phyloP scores from a whole-genome alignment of 371 early-diverging fungal genomes.

The Coemansia sp. region DNA sequence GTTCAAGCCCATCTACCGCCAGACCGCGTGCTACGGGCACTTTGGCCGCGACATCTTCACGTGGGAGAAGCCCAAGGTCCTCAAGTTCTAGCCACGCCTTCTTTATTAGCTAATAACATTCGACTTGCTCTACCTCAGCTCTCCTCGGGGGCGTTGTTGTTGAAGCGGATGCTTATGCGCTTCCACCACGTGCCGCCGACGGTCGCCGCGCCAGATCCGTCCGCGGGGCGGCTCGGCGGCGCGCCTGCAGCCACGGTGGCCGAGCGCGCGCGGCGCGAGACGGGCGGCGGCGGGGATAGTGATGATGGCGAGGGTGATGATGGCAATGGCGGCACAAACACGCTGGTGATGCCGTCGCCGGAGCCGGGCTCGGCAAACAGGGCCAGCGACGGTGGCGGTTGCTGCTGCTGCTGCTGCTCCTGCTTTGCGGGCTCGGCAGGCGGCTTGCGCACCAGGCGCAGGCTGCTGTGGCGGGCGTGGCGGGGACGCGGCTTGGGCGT shows the following conservation, averaged over 20 bases:
- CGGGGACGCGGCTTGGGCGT: neutral
- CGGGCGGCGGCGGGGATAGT: constrained; percentile 17
- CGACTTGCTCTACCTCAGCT: neutral
- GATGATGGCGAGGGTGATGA: neutral
- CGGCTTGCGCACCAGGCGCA: constrained; percentile 12
- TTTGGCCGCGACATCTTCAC: constrained; percentile 96
- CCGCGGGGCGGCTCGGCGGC: neutral
- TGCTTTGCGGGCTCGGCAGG: neutral
- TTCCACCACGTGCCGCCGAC: constrained; percentile 44
- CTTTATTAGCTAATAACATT: neutral
- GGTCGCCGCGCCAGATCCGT: constrained; percentile 13
- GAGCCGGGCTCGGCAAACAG: constrained; percentile 30
- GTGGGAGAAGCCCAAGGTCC: constrained; percentile 95
- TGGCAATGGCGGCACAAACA: constrained; percentile 46
- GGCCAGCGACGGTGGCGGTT: constrained; percentile 14
- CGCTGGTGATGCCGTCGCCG: constrained; percentile 47
- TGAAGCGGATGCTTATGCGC: constrained; percentile 42
- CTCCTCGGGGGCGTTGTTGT: constrained; percentile 2
- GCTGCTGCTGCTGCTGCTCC: neutral
- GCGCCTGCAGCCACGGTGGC: constrained; percentile 34
- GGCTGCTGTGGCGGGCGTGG: constrained; percentile 5
- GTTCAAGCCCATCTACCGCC: constrained; percentile 96
- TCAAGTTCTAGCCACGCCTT: constrained; percentile 65
- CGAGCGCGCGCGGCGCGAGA: constrained; percentile 39
- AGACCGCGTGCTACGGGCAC: constrained; percentile 98